Conservation (phyloP, 2,329 filamentous ascomycete species). For the Hymenoscyphus occultus region DNA sequence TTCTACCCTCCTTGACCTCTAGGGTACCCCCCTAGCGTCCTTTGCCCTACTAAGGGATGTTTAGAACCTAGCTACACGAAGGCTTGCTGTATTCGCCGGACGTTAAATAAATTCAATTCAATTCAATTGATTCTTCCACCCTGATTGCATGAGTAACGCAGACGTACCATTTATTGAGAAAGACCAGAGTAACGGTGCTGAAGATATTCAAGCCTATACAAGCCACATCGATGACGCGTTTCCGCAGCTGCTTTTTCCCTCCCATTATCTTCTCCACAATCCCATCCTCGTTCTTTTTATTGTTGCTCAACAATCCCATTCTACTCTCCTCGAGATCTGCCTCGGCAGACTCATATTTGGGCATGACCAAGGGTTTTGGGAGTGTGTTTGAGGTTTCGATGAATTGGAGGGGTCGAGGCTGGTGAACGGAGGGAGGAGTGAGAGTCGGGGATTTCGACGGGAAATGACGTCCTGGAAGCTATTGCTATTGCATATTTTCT, state of each 20-base stretch:
- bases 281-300: conserved; percentile 14
- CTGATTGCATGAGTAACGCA: not conserved
- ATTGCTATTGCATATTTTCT: not conserved
- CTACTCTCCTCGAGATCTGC: conserved; percentile 32
- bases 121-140: conserved; percentile 12
- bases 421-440: not conserved
- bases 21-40: too few species aligned
- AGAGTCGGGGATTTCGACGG: not conserved
- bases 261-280: not conserved
- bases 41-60: too few species aligned
- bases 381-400: not conserved
- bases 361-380: conserved; percentile 10
- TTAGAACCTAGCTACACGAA: too few species aligned
- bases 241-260: conserved; percentile 18
- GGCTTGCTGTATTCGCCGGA: too few species aligned
- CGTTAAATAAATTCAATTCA: too few species aligned
- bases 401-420: not conserved
- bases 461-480: not conserved
- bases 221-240: conserved; percentile 24
- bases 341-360: conserved; percentile 14
- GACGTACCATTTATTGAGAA: conserved; percentile 44
- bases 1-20: too few species aligned
- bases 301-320: conserved; percentile 20
- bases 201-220: conserved; percentile 44
- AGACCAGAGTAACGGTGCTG: conserved; percentile 43